A percentile compares a stretch with the other conserved stretches of the same genome.
Conservation (phyloP, 345 rosid species). For the Gynandropsis gynandra region DNA sequence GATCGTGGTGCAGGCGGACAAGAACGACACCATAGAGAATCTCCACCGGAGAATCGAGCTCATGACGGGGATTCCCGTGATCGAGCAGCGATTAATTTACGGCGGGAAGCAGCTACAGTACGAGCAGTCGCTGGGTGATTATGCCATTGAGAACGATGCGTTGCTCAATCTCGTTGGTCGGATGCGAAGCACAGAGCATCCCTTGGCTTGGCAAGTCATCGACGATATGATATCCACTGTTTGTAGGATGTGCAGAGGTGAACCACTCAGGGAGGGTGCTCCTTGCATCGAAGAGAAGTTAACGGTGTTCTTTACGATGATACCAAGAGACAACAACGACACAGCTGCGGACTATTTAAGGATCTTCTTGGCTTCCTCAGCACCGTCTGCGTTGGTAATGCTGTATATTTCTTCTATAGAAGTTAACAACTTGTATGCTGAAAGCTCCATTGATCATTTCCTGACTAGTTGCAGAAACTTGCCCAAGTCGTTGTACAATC, state of each 20-base stretch:
- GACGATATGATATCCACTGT: conserved; percentile 54
- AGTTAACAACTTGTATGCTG: conserved; percentile 48
- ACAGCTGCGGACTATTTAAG: conserved; percentile 39
- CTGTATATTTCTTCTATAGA: conserved; percentile 47
- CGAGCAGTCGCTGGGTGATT: conserved; percentile 60
- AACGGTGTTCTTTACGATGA: conserved; percentile 34
- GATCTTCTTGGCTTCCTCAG: conserved; percentile 53
- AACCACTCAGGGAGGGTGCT: conserved; percentile 19
- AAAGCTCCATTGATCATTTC: conserved; percentile 48
- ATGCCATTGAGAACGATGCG: conserved; percentile 61
- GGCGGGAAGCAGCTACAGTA: conserved; percentile 72
- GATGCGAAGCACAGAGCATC: conserved; percentile 73
- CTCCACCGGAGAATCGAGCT: conserved; percentile 46
- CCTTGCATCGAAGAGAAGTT: conserved; percentile 39
- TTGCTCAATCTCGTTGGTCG: conserved; percentile 65
- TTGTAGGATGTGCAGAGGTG: conserved; percentile 46
- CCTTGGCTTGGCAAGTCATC: conserved; percentile 65
- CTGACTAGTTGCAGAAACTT: conserved; percentile 32
- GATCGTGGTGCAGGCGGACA: conserved; percentile 57
- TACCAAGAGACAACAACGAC: conserved; percentile 35
- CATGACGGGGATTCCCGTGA: conserved; percentile 55
- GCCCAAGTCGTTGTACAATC: conserved; percentile 38
- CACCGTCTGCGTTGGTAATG: conserved; percentile 65
- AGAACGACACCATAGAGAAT: conserved; percentile 51
- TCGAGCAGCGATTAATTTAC: conserved; percentile 62